Evolutionary conservation across 1,139 yeast genomes (phyloP), one percentile per base, ranked within the genome.

Genomic region (Yamadazyma membranifaciens): DNA sequence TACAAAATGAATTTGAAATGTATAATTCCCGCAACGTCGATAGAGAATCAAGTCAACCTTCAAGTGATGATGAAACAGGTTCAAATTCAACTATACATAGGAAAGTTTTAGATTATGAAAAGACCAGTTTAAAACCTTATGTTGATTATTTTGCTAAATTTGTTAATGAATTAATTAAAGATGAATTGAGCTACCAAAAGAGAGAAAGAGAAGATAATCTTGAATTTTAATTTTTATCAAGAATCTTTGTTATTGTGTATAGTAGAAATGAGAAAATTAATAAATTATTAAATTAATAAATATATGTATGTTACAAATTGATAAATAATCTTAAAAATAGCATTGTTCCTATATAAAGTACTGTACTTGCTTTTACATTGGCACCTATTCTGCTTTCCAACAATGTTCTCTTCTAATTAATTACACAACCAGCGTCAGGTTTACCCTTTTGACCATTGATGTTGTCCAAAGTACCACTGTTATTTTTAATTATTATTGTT

Each of bases 101-200:
- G 26, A 55, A 55, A 36, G 31, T 62, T 1, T 46, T 51, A 3
- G 84, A 80, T 50, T 78, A 75, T 58, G 85, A 82, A 44, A 78
- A 78, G 50, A 87, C 96, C 0, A 71, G 83, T 27, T 66, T 91
- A 55, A 83, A 80, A 50, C 87, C 89, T 1, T 88, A 85, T 52
- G 75, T 88, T 26, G 82, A 81, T n/a, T 66, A 74, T 45, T 92
- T 91, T 60, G 75, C 78, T 31, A 67, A 66, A 38, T 86, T 80
- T 61, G 94, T 87, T 11, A 67, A 65, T 39, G 65, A 60, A 1
- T 62, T 89, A 43, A 57, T 81, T 27, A 78, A 76, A 47, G 80
- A 77, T 15, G 91, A 84, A 53, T 54, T 75, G 43, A 66, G 69
- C 34, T 45, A 49, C 6, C 60, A 62, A 3, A 76, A 78, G 55